These are phyloP conservation scores for Candida palmyrensis DNA, from an alignment of 805 yeast species.

Conservation along the genomic window DNA sequence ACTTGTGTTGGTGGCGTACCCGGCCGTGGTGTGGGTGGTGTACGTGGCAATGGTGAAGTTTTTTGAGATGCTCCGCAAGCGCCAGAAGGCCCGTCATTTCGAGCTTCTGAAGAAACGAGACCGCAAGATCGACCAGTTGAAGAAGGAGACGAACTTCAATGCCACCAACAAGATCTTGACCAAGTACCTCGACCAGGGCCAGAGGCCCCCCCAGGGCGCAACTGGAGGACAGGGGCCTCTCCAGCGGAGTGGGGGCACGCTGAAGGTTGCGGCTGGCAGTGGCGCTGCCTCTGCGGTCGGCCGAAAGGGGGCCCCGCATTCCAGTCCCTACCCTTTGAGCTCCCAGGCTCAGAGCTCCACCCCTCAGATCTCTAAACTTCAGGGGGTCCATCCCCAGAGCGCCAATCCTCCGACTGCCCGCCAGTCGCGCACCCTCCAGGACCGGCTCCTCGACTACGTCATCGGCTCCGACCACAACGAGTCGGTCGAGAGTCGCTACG, in stretches of 20 bases:
- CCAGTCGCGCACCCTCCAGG: slow-evolving; percentile 24
- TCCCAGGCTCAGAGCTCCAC: not conserved
- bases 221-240: not conserved
- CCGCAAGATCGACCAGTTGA: slow-evolving; percentile 59
- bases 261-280: not conserved
- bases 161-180: slow-evolving; percentile 69
- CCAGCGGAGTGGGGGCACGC: not conserved
- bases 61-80: slow-evolving; percentile 11
- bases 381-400: not conserved
- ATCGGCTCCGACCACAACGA: slow-evolving; percentile 62
- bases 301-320: not conserved
- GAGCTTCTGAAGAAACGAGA: slow-evolving; percentile 42
- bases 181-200: slow-evolving; percentile 35
- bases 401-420: not conserved
- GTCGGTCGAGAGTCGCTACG: slow-evolving; percentile 54
- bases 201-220: not conserved
- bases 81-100: slow-evolving; percentile 12
- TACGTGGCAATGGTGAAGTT: slow-evolving; percentile 13
- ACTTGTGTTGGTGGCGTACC: slow-evolving; percentile 16
- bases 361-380: not conserved
- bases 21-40: slow-evolving; percentile 16
- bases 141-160: slow-evolving; percentile 67
- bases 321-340: not conserved
- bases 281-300: not conserved
- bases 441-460: slow-evolving; percentile 31